phyloP scores from a whole-genome alignment of 257 asterid species.

The Penstemon barbatus region DNA sequence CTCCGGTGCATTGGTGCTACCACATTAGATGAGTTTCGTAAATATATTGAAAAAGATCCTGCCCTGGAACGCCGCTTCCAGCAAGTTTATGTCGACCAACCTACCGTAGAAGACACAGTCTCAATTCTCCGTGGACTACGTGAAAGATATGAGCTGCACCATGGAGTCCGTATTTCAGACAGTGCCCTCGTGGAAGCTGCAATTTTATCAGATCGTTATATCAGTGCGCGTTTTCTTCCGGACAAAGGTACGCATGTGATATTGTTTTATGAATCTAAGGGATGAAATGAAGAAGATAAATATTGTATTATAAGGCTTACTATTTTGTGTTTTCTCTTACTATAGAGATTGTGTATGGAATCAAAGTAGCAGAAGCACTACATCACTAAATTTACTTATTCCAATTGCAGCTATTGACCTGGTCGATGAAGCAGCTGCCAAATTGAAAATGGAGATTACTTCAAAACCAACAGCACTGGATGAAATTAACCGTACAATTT shows the following conservation, averaged over 20 bases:
- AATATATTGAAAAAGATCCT: conserved; percentile 91
- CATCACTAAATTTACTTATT: conserved; percentile 21
- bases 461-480: conserved; percentile 96
- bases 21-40: conserved; percentile 89
- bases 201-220: conserved; percentile 84
- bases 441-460: conserved; percentile 95
- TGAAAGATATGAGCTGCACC: conserved; percentile 95
- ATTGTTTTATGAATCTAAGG: too few species aligned
- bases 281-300: background rate
- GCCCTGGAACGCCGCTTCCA: conserved; percentile 95
- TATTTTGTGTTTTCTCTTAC: background rate
- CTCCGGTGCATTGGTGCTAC: conserved; percentile 97
- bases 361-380: background rate
- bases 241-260: conserved; percentile 62
- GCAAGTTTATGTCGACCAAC: conserved; percentile 95
- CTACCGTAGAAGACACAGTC: conserved; percentile 83
- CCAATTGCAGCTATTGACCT: conserved; percentile 81
- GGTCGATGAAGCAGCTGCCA: conserved; percentile 98
- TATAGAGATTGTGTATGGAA: background rate
- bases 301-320: background rate
- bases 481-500: conserved; percentile 81
- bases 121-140: conserved; percentile 95
- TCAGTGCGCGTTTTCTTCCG: conserved; percentile 89
- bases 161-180: conserved; percentile 94
- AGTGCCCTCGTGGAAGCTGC: conserved; percentile 94